Conservation (phyloP, 495 filamentous ascomycete species). For the Penicillium verhagenii region DNA sequence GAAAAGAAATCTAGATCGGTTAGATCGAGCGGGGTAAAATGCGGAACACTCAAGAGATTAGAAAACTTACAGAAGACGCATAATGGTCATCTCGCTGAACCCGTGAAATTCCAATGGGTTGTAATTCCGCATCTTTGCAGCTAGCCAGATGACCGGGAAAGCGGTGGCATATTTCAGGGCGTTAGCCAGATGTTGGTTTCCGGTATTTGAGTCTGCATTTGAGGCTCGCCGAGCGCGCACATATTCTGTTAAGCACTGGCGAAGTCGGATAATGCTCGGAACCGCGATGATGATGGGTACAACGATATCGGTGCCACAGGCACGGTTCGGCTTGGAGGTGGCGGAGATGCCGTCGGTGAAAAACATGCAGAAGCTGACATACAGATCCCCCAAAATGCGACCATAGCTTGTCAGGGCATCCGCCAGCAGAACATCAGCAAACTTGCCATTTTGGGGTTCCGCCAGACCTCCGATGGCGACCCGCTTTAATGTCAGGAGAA, state of each 20-base stretch:
- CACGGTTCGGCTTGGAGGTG: slow-evolving; percentile 76
- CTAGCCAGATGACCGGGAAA: slow-evolving; percentile 85
- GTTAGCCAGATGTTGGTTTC: slow-evolving; percentile 86
- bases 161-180: slow-evolving; percentile 88
- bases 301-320: slow-evolving; percentile 70
- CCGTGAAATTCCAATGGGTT: slow-evolving; percentile 51
- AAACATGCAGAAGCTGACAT: slow-evolving; percentile 88
- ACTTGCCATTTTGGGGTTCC: slow-evolving; percentile 77
- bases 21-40: not conserved
- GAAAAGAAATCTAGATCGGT: slow-evolving; percentile 48
- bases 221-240: slow-evolving; percentile 59
- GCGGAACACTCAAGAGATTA: not conserved
- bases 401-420: slow-evolving; percentile 94
- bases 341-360: slow-evolving; percentile 63
- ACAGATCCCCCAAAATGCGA: slow-evolving; percentile 87
- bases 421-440: slow-evolving; percentile 90
- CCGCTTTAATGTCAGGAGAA: slow-evolving; percentile 68
- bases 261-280: slow-evolving; percentile 80
- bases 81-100: slow-evolving; percentile 56
- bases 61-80: slow-evolving; percentile 50
- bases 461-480: slow-evolving; percentile 79
- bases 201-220: slow-evolving; percentile 55
- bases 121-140: slow-evolving; percentile 69
- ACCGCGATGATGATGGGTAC: slow-evolving; percentile 79
- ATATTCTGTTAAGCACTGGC: slow-evolving; percentile 91